These are phyloP conservation scores for Trichoderma gracile DNA, from an alignment of 2,329 filamentous ascomycete species.

Conservation along the genomic window DNA sequence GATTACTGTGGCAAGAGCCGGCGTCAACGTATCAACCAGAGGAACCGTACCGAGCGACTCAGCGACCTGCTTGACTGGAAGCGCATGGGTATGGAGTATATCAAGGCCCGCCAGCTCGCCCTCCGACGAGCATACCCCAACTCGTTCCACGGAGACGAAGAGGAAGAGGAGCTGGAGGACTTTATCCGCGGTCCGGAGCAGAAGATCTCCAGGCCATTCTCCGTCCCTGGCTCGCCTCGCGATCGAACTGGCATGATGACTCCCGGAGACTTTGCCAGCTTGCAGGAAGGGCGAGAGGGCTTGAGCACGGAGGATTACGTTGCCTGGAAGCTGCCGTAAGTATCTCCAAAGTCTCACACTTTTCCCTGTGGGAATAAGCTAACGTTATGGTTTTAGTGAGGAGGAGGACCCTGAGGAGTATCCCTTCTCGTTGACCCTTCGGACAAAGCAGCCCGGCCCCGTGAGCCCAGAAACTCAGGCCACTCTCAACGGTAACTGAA, in stretches of 20 bases:
- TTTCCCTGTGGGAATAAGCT: slow-evolving; percentile 24
- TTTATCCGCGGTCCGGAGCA: slow-evolving; percentile 91
- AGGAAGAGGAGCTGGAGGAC: slow-evolving; percentile 64
- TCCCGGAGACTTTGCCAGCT: slow-evolving; percentile 92
- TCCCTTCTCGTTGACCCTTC: slow-evolving; percentile 59
- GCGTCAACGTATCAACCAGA: slow-evolving; percentile 96
- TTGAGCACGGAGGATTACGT: slow-evolving; percentile 96
- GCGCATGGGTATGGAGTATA: slow-evolving; percentile 98
- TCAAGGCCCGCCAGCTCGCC: slow-evolving; percentile 93
- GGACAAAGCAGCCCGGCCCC: slow-evolving; percentile 50
- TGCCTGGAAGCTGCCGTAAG: slow-evolving; percentile 96
- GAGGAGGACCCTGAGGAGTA: slow-evolving; percentile 87
- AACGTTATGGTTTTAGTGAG: slow-evolving; percentile 57
- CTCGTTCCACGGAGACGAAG: slow-evolving; percentile 78
- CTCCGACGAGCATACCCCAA: slow-evolving; percentile 86
- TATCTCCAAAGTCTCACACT: slow-evolving; percentile 38
- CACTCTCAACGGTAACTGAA: slow-evolving; percentile 29
- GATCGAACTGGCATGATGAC: slow-evolving; percentile 98
- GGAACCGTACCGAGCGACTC: slow-evolving; percentile 91
- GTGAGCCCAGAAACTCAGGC: slow-evolving; percentile 34
- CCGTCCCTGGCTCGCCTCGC: slow-evolving; percentile 87
- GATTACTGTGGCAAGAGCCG: slow-evolving; percentile 93
- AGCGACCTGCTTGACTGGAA: slow-evolving; percentile 98
- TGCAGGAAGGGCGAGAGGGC: slow-evolving; percentile 92
- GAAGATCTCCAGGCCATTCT: slow-evolving; percentile 93